Percentiles rank a stretch among this genome's conserved stretches.
Conservation (phyloP, 495 filamentous ascomycete species). For the Aspergillus ostianus region DNA sequence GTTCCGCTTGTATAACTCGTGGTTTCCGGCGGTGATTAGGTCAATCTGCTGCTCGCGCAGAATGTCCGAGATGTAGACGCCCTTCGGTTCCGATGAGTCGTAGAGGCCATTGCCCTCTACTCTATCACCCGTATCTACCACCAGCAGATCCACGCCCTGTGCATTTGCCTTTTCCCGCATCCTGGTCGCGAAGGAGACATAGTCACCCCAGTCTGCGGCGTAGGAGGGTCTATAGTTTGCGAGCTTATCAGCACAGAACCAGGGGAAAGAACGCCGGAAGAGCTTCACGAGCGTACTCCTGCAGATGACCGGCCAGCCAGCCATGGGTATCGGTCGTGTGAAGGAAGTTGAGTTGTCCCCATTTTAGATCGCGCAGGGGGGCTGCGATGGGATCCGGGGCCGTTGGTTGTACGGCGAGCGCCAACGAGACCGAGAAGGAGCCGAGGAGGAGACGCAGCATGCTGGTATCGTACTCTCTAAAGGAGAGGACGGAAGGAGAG, state of each 20-base stretch:
- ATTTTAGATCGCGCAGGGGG: slow-evolving; percentile 77
- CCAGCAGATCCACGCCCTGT: slow-evolving; percentile 74
- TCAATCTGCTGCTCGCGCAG: slow-evolving; percentile 80
- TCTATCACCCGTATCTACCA: slow-evolving; percentile 92
- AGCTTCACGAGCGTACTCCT: slow-evolving; percentile 58
- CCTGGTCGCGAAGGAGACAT: slow-evolving; percentile 85
- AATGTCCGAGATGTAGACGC: slow-evolving; percentile 83
- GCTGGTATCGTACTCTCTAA: background rate
- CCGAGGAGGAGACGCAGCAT: background rate
- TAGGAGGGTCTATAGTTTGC: slow-evolving; percentile 64
- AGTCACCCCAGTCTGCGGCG: slow-evolving; percentile 96
- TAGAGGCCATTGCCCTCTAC: slow-evolving; percentile 97
- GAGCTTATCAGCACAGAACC: slow-evolving; percentile 12
- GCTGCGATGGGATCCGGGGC: slow-evolving; percentile 76
- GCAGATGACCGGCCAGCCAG: slow-evolving; percentile 91
- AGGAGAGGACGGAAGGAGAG: background rate
- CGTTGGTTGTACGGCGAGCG: slow-evolving; percentile 61
- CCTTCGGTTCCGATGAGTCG: slow-evolving; percentile 83
- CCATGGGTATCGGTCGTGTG: slow-evolving; percentile 95
- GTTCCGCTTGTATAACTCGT: slow-evolving; percentile 83
- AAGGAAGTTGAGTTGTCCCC: slow-evolving; percentile 92
- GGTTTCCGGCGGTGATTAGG: slow-evolving; percentile 85
- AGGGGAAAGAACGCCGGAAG: background rate
- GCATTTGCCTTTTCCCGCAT: slow-evolving; percentile 76
- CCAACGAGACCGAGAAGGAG: slow-evolving; percentile 27